phyloP scores from a whole-genome alignment of 768 basidiomycete species.

The Dioszegia crocea region DNA sequence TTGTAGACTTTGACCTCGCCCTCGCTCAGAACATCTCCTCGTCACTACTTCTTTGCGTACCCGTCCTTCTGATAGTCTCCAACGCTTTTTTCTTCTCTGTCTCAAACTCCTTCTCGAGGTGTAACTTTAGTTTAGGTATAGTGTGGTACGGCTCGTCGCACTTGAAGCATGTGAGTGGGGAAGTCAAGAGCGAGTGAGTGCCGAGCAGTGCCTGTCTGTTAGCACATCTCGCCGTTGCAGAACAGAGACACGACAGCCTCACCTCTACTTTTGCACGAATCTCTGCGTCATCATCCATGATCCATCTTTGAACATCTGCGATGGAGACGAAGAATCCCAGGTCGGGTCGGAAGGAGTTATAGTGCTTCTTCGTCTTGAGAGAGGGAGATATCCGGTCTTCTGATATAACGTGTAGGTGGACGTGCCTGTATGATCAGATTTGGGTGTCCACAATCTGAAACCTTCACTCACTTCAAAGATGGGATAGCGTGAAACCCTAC shows the following conservation, averaged over 20 bases:
- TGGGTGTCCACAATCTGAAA: background rate
- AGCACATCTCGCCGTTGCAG: background rate
- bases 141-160: constrained; percentile 64
- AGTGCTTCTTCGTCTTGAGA: constrained; percentile 83
- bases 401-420: constrained; percentile 75
- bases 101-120: constrained; percentile 72
- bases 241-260: constrained; percentile 1
- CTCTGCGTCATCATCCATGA: constrained; percentile 19
- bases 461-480: constrained; percentile 72
- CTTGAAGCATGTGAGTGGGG: constrained; percentile 64
- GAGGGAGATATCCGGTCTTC: constrained; percentile 65
- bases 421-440: constrained; percentile 22
- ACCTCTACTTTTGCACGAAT: constrained; percentile 25
- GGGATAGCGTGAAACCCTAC: constrained; percentile 79
- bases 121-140: constrained; percentile 69
- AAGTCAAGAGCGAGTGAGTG: constrained; percentile 63
- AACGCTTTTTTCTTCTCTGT: constrained; percentile 46
- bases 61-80: constrained; percentile 18
- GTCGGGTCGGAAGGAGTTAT: constrained; percentile 83
- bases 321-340: constrained; percentile 77
- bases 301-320: constrained; percentile 72
- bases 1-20: no score
- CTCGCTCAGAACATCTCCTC: constrained; percentile 30
- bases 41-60: constrained; percentile 29
- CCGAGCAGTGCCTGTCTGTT: constrained; percentile 11